Base-by-base conservation (phyloP, 148 eudicot species). In the Rhododendron kiyosumense region DNA sequence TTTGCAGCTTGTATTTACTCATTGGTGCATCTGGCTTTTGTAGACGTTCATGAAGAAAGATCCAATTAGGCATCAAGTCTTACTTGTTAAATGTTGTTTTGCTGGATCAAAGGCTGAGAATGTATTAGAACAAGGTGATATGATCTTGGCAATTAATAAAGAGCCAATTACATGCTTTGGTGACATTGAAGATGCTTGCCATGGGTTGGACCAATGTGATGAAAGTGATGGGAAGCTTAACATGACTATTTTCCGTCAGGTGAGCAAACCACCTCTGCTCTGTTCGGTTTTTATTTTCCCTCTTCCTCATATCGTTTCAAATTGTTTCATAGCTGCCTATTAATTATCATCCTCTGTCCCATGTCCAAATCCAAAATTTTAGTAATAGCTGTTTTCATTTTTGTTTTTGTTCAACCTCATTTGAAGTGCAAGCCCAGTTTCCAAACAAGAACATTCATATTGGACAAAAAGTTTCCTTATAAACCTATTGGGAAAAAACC, bases 81-180 rank as follows among this genome's bases (percentile, higher is more conserved):
- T 96, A 78, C 93, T 94, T 84, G 99, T 96, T 81, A 94, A 95
- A 93, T 94, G 98, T 85, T 95, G 99, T 91, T 90, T 95, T 88
- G 98, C 99, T 85, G 98, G 98, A 83, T 96, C 99, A 85, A 95
- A 88, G 87, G 98, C 98, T 84, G 96, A 92, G 80, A 93, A 93
- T 83, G 73, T 91, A 85, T 88, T 96, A 89, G 97, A 96, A 88
- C 97, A 95, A 90, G 95, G 95, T 88, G 99, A 96, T 88, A 95
- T 96, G 99, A 86, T 96, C 75, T 91, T 96, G 90, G 99, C 98
- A 84, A 90, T 96, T 79, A 92, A 95, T 84, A 93, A 92, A 93
- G 89, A 88, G 85, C 97, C 98, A 69, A 93, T 94, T 63, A 95
- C 98, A 82, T 95, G 96, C 90, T 95, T 93, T 83, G 92, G 91